phyloP scores from a whole-genome alignment of 345 rosid genomes.

The Murraya paniculata region DNA sequence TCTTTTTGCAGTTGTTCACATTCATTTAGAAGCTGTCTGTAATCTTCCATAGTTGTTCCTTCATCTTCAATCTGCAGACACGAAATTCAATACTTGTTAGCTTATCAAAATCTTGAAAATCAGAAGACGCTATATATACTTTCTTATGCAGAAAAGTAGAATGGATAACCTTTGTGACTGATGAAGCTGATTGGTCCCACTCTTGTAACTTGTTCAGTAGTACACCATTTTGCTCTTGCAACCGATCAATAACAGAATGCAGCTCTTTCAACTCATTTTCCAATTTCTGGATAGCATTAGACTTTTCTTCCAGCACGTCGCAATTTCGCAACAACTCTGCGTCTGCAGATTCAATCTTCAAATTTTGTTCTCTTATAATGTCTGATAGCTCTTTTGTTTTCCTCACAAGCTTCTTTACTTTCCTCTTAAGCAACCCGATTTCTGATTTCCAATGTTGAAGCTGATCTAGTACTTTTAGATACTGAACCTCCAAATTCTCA shows the following conservation, averaged over 20 bases:
- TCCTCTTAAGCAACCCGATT: slow-evolving; percentile 42
- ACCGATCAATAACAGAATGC: slow-evolving; percentile 19
- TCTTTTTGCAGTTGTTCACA: slow-evolving; percentile 44
- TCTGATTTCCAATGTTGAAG: slow-evolving; percentile 37
- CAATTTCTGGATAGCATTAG: slow-evolving; percentile 30
- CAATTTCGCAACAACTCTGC: slow-evolving; percentile 31
- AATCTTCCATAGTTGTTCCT: slow-evolving; percentile 31
- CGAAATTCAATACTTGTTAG: background rate
- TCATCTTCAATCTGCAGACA: slow-evolving; percentile 35
- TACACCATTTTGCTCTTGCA: slow-evolving; percentile 45
- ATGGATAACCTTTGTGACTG: slow-evolving; percentile 39
- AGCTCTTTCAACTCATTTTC: slow-evolving; percentile 39
- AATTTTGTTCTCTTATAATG: slow-evolving; percentile 33
- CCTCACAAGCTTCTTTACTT: slow-evolving; percentile 48
- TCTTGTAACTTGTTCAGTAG: slow-evolving; percentile 23
- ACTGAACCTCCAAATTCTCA: slow-evolving; percentile 33
- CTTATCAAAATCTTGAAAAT: background rate
- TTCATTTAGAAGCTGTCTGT: slow-evolving; percentile 39
- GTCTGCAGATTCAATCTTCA: slow-evolving; percentile 33
- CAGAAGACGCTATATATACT: background rate
- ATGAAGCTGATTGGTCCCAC: slow-evolving; percentile 26
- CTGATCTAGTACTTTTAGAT: slow-evolving; percentile 35
- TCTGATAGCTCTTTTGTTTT: slow-evolving; percentile 30
- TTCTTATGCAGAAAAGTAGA: background rate
- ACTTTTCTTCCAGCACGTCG: slow-evolving; percentile 29